Evolutionary conservation across 2,329 filamentous ascomycete species (phyloP), one percentile per base, ranked within the genome.

Genomic region (Xylariomycetidae sp.): DNA sequence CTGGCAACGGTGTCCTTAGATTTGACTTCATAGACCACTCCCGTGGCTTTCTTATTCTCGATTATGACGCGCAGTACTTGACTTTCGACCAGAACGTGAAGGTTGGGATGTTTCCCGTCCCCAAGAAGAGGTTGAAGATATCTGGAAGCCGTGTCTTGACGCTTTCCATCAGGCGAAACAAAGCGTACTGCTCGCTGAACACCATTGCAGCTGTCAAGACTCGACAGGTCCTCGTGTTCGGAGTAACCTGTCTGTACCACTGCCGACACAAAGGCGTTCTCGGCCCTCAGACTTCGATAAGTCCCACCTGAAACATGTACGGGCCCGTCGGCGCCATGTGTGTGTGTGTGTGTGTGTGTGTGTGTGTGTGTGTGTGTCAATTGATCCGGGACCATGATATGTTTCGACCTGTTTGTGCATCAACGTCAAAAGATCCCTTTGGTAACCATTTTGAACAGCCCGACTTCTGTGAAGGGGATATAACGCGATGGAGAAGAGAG

Each of bases 361-460:
- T n/a, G n/a, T n/a, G n/a, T n/a, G n/a, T n/a, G n/a, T n/a, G n/a
- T n/a, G n/a, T n/a, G n/a, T n/a, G n/a, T n/a, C 57, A 30, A 60
- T 51, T 5, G 63, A 49, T 32, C 63, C 69, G 17, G 58, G 49
- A 5, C 67, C 66, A 41, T 74, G 66, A 34, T 73, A 80, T 0
- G 72, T 80, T 52, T 80, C 77, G 9, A 77, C 53, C 64, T 66
- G n/a, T n/a, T n/a, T n/a, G n/a, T n/a, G n/a, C n/a, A n/a, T n/a
- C n/a, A n/a, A n/a, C n/a, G n/a, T n/a, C n/a, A n/a, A n/a, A n/a
- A n/a, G n/a, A n/a, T n/a, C n/a, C n/a, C n/a, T n/a, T n/a, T n/a
- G n/a, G n/a, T n/a, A n/a, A n/a, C n/a, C n/a, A n/a, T n/a, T n/a
- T n/a, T n/a, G n/a, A n/a, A n/a, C n/a, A n/a, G n/a, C n/a, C n/a